These are phyloP conservation scores for Diphasiastrum complanatum DNA, from an alignment of 83 land plant species.

Conservation along the genomic window DNA sequence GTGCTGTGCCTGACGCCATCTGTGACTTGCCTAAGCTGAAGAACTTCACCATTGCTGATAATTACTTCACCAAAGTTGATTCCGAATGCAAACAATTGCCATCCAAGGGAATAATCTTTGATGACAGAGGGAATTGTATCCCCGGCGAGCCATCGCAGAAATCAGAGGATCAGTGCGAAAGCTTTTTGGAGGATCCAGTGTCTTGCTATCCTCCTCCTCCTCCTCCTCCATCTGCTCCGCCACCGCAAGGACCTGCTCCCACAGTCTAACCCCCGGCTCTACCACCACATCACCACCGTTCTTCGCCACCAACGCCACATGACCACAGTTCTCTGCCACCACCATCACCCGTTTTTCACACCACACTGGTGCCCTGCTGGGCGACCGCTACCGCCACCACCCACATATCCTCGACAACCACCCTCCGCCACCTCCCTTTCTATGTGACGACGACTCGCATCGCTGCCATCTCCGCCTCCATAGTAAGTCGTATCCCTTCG, in stretches of 20 bases:
- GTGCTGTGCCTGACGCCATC: conserved; percentile 44
- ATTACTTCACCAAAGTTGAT: conserved; percentile 45
- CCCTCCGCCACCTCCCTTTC: too few species aligned
- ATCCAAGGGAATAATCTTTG: conserved; percentile 13
- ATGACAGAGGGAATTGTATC: conserved; percentile 53
- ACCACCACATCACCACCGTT: too few species aligned
- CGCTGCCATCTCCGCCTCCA: too few species aligned
- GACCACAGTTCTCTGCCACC: too few species aligned
- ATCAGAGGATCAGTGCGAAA: conserved; percentile 37
- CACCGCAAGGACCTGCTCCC: neutral
- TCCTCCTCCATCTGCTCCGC: neutral
- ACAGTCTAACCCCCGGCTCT: too few species aligned
- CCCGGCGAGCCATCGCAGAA: conserved; percentile 51
- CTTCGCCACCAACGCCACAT: too few species aligned
- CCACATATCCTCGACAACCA: too few species aligned
- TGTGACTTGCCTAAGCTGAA: conserved; percentile 42
- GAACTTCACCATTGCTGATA: conserved; percentile 48
- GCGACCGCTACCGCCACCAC: too few species aligned
- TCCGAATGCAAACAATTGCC: conserved; percentile 32
- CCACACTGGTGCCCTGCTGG: too few species aligned
- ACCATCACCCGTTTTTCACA: too few species aligned
- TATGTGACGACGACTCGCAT: too few species aligned
- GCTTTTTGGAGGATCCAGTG: neutral
- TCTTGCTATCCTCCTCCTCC: neutral
- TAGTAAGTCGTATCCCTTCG: too few species aligned